Conservation (phyloP, 2,329 filamentous ascomycete species). For the Chrysosporium keratinophilum region DNA sequence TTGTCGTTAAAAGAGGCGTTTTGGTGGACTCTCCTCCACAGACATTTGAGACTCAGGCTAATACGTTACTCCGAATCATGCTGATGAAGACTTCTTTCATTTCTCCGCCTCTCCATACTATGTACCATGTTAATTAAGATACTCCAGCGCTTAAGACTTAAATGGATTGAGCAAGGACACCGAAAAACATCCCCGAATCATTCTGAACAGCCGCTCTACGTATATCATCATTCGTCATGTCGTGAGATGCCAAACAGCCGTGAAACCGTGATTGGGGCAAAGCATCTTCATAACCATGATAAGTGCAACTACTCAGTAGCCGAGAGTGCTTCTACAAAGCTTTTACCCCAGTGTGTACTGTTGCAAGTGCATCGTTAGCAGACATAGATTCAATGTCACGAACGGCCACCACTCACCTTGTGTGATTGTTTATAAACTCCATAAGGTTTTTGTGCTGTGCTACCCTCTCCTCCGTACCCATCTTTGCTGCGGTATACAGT, state of each 20-base stretch:
- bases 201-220: background rate
- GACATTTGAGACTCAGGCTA: too few relatives aligned
- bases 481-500: slow-evolving; percentile 76
- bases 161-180: too few relatives aligned
- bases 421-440: slow-evolving; percentile 87
- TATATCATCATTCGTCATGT: background rate
- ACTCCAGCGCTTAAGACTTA: too few relatives aligned
- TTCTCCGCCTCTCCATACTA: too few relatives aligned
- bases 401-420: slow-evolving; percentile 43
- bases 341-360: slow-evolving; percentile 14
- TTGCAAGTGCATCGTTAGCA: background rate
- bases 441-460: slow-evolving; percentile 74
- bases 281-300: background rate
- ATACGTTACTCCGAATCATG: too few relatives aligned
- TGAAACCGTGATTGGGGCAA: background rate
- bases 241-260: background rate
- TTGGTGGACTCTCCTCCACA: background rate
- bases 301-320: background rate
- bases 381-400: background rate
- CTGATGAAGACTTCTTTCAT: too few relatives aligned
- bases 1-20: background rate
- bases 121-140: too few relatives aligned
- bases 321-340: slow-evolving; percentile 11
- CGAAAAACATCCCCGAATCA: too few relatives aligned
- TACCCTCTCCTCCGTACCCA: slow-evolving; percentile 69